A percentile compares a stretch with the other conserved stretches of the same genome.
phyloP scores from a whole-genome alignment of 1,139 yeast species.

The Candida gigantensis region DNA sequence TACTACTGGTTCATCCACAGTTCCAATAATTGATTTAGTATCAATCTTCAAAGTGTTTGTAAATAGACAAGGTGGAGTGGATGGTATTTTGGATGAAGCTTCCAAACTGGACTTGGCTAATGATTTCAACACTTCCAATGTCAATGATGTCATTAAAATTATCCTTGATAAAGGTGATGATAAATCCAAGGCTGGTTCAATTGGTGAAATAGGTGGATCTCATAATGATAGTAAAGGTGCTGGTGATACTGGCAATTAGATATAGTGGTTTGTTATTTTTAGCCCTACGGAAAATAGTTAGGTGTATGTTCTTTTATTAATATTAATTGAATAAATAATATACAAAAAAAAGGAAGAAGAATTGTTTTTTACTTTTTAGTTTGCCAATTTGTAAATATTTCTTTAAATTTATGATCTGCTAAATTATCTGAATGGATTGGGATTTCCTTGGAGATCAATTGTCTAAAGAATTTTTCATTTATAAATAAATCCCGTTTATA shows the following conservation, averaged over 20 bases:
- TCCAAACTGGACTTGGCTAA: constrained; percentile 62
- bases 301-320: too few relatives aligned
- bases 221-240: constrained; percentile 44
- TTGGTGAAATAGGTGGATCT: constrained; percentile 20
- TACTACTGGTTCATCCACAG: constrained; percentile 43
- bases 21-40: constrained; percentile 66
- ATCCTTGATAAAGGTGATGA: constrained; percentile 59
- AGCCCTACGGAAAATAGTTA: too few relatives aligned
- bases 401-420: constrained; percentile 3
- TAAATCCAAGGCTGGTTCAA: constrained; percentile 30
- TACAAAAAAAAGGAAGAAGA: too few relatives aligned
- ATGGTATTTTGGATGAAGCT: constrained; percentile 73
- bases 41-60: constrained; percentile 65
- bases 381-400: constrained; percentile 1
- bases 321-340: too few relatives aligned
- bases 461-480: constrained; percentile 9
- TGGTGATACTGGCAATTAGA: constrained; percentile 29
- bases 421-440: constrained; percentile 1
- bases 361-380: not conserved
- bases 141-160: constrained; percentile 51
- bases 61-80: constrained; percentile 65
- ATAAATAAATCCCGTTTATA: constrained; percentile 5
- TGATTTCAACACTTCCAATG: constrained; percentile 60
- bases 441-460: constrained; percentile 5
- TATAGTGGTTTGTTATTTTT: too few relatives aligned